Percentiles rank a stretch among this genome's conserved stretches.
These are phyloP conservation scores for Exutisphaerella laricina DNA, from an alignment of 2,329 filamentous ascomycete genomes.

Conservation along the genomic window DNA sequence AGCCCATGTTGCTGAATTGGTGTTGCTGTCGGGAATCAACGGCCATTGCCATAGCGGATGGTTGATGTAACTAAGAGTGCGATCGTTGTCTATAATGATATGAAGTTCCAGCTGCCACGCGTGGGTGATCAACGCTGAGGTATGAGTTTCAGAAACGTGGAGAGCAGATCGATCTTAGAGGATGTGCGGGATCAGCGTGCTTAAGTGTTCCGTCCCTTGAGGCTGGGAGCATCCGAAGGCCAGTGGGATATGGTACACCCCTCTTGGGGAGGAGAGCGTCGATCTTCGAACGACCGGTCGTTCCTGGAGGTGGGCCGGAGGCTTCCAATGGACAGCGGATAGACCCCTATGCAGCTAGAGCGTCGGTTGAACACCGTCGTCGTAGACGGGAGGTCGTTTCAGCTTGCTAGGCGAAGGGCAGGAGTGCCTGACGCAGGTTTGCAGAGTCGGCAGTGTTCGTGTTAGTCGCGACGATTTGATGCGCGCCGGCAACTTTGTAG, in stretches of 20 bases:
- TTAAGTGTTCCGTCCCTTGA: slow-evolving; percentile 32
- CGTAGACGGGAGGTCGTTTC: slow-evolving; percentile 19
- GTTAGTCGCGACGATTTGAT: slow-evolving; percentile 9
- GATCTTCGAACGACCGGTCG: slow-evolving; percentile 15
- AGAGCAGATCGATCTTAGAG: slow-evolving; percentile 42
- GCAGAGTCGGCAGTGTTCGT: slow-evolving; percentile 1
- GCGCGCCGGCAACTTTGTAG: slow-evolving; percentile 8
- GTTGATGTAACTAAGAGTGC: slow-evolving; percentile 16
- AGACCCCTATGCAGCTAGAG: slow-evolving; percentile 26
- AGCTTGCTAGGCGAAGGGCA: slow-evolving; percentile 8
- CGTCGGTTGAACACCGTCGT: slow-evolving; percentile 17
- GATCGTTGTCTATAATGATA: slow-evolving; percentile 14
- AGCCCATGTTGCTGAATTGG: slow-evolving; percentile 70
- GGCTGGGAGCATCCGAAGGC: slow-evolving; percentile 24
- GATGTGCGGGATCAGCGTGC: slow-evolving; percentile 47
- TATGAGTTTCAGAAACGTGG: slow-evolving; percentile 40
- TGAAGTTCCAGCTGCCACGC: slow-evolving; percentile 10
- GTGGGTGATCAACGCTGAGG: slow-evolving; percentile 26
- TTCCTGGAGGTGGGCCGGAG: slow-evolving; percentile 17
- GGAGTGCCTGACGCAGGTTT: slow-evolving; percentile 1
- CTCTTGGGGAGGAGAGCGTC: slow-evolving; percentile 13
- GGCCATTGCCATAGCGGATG: slow-evolving; percentile 76
- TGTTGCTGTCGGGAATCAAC: slow-evolving; percentile 76
- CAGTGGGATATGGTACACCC: slow-evolving; percentile 10
- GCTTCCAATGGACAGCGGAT: slow-evolving; percentile 24